Percentiles rank a stretch among this genome's conserved stretches.
Evolutionary conservation across 805 yeast genomes (phyloP).

Genomic region (Spathaspora arborariae): DNA sequence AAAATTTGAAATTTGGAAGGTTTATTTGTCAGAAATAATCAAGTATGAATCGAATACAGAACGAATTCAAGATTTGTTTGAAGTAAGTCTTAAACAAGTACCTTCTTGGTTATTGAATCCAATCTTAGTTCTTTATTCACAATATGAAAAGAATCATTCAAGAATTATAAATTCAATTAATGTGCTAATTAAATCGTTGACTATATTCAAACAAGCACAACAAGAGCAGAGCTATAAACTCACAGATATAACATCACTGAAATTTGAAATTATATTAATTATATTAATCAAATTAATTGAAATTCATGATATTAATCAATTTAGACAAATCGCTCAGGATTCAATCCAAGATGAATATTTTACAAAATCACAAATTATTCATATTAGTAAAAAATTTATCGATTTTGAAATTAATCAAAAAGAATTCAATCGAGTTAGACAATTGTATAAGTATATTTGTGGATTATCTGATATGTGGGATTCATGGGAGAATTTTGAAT

Average conservation of each 20-base stretch:
- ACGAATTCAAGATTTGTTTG: slow-evolving; percentile 66
- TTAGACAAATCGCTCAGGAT: slow-evolving; percentile 38
- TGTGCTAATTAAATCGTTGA: slow-evolving; percentile 15
- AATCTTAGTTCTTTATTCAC: slow-evolving; percentile 52
- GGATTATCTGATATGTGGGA: slow-evolving; percentile 45
- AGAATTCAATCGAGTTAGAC: slow-evolving; percentile 61
- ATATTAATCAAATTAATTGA: slow-evolving; percentile 8
- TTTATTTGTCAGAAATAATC: slow-evolving; percentile 52
- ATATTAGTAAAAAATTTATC: slow-evolving; percentile 52
- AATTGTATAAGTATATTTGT: slow-evolving; percentile 44
- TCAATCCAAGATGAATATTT: slow-evolving; percentile 41
- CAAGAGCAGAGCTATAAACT: not conserved
- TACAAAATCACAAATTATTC: slow-evolving; percentile 38
- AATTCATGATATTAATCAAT: slow-evolving; percentile 14
- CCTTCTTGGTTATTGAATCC: slow-evolving; percentile 46
- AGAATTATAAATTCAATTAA: slow-evolving; percentile 42
- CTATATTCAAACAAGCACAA: slow-evolving; percentile 7
- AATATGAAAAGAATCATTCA: slow-evolving; percentile 59
- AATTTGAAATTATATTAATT: slow-evolving; percentile 17
- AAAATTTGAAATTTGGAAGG: slow-evolving; percentile 64
- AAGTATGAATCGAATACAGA: slow-evolving; percentile 14
- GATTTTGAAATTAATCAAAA: slow-evolving; percentile 49
- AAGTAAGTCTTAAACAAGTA: slow-evolving; percentile 32
- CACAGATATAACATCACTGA: slow-evolving; percentile 12
- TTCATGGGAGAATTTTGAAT: slow-evolving; percentile 72